A percentile compares a stretch with the other conserved stretches of the same genome.
These are phyloP conservation scores for Penicillium concentricum DNA, from an alignment of 2,329 filamentous ascomycete genomes.

Conservation along the genomic window DNA sequence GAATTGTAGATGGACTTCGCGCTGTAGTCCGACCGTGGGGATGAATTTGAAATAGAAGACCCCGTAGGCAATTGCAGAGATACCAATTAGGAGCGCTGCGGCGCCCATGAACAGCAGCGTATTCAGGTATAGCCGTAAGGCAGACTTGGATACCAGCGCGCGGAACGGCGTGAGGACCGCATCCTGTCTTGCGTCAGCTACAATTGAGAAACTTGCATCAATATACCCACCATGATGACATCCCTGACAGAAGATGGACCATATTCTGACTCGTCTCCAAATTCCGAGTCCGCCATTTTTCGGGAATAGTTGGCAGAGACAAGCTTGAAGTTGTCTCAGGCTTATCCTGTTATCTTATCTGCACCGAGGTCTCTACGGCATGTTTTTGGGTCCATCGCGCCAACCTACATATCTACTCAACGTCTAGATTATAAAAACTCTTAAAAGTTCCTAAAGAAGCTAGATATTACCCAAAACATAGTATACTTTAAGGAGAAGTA, in stretches of 20 bases:
- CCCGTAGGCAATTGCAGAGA: slow-evolving; percentile 61
- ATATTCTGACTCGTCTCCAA: slow-evolving; percentile 23
- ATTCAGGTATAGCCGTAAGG: slow-evolving; percentile 64
- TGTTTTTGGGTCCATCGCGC: no score
- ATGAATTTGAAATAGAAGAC: slow-evolving; percentile 70
- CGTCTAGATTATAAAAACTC: no score
- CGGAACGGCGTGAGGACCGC: slow-evolving; percentile 55
- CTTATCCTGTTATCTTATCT: slow-evolving; percentile 2
- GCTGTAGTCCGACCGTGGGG: slow-evolving; percentile 62
- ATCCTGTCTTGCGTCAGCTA: slow-evolving; percentile 45
- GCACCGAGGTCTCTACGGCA: neutral
- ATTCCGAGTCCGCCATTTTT: slow-evolving; percentile 25
- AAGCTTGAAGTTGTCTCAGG: neutral
- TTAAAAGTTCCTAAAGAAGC: no score
- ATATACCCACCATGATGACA: slow-evolving; percentile 14
- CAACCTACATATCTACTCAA: no score
- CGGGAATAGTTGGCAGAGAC: neutral
- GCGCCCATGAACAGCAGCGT: slow-evolving; percentile 55
- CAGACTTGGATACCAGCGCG: slow-evolving; percentile 58
- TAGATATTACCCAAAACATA: no score
- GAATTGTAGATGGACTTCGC: slow-evolving; percentile 66
- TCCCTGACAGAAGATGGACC: slow-evolving; percentile 12
- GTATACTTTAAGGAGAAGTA: no score
- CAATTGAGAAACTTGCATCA: neutral
- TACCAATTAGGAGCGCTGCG: slow-evolving; percentile 54